Conservation (phyloP, 495 filamentous ascomycete species). For the Venustampulla echinocandica region DNA sequence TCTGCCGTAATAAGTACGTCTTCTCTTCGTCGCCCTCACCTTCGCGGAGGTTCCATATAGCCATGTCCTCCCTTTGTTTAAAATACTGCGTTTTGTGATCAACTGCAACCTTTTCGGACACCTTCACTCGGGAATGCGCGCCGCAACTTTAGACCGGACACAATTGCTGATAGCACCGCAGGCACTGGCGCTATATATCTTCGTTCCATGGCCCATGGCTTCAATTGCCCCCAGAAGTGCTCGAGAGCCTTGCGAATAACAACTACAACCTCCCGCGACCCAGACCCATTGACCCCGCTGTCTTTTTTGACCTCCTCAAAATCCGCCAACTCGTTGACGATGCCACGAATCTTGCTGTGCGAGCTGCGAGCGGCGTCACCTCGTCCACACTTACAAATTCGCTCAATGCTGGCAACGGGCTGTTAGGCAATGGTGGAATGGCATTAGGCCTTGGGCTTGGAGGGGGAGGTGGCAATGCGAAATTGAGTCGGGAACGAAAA, state of each 20-base stretch:
- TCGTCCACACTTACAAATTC: conserved; percentile 48
- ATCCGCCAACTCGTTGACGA: conserved; percentile 69
- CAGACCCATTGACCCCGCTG: conserved; percentile 66
- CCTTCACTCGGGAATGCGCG: too few species aligned
- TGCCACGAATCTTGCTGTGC: conserved; percentile 64
- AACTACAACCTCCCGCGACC: conserved; percentile 70
- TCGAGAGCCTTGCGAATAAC: conserved; percentile 66
- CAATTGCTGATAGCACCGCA: conserved; percentile 25
- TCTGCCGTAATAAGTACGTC: conserved; percentile 64
- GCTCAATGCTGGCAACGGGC: conserved; percentile 31
- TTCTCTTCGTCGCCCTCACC: not conserved
- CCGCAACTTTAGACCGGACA: not conserved
- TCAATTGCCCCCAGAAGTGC: conserved; percentile 72
- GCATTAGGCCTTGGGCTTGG: conserved; percentile 54
- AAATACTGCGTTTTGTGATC: too few species aligned
- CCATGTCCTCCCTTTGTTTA: too few species aligned
- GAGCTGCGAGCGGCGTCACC: conserved; percentile 61
- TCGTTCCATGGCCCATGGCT: conserved; percentile 80
- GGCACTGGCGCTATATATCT: conserved; percentile 77
- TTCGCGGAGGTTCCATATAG: conserved; percentile 2
- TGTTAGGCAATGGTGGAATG: conserved; percentile 44
- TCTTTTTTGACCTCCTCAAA: conserved; percentile 76
- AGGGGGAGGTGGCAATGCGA: conserved; percentile 46
- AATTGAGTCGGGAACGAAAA: conserved; percentile 63
- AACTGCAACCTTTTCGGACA: too few species aligned